Percentiles rank a stretch among this genome's conserved stretches.
Conservation (phyloP, 345 rosid species). For the Crucihimalaya himalaica region DNA sequence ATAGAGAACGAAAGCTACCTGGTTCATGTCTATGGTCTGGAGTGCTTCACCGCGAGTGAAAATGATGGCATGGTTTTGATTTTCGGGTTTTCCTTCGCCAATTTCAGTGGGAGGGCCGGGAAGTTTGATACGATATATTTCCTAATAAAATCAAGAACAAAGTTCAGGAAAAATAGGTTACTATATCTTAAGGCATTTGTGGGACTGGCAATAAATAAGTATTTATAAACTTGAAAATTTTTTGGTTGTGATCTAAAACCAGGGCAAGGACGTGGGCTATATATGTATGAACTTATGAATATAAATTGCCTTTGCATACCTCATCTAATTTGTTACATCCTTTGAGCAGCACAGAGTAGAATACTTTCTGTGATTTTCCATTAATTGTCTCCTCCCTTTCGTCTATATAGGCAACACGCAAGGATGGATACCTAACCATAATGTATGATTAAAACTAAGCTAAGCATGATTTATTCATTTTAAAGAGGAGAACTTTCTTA, state of each 20-base stretch:
- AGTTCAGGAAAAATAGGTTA: background rate
- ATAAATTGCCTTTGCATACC: constrained; percentile 47
- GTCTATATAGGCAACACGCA: constrained; percentile 94
- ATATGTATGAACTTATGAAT: background rate
- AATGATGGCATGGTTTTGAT: constrained; percentile 97
- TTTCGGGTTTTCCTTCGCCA: constrained; percentile 99
- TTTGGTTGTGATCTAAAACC: constrained; percentile 9
- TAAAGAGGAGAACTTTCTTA: constrained; percentile 47
- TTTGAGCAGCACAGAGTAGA: constrained; percentile 91
- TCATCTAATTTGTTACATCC: constrained; percentile 75
- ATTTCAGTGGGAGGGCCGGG: constrained; percentile 93
- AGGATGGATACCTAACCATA: constrained; percentile 72
- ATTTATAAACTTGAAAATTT: background rate
- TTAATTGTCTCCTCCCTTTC: constrained; percentile 68
- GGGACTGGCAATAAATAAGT: background rate
- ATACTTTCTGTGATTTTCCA: constrained; percentile 55
- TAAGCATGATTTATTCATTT: constrained; percentile 5
- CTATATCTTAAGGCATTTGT: background rate
- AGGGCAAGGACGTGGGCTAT: background rate
- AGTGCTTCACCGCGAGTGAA: constrained; percentile 99
- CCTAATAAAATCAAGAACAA: constrained; percentile 49
- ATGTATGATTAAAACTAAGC: constrained; percentile 9
- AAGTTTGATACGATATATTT: constrained; percentile 94
- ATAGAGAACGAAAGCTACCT: constrained; percentile 46
- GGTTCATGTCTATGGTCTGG: constrained; percentile 99